Evolutionary conservation across 441 rosid genomes (phyloP).

Genomic region (Oxalis stricta): DNA sequence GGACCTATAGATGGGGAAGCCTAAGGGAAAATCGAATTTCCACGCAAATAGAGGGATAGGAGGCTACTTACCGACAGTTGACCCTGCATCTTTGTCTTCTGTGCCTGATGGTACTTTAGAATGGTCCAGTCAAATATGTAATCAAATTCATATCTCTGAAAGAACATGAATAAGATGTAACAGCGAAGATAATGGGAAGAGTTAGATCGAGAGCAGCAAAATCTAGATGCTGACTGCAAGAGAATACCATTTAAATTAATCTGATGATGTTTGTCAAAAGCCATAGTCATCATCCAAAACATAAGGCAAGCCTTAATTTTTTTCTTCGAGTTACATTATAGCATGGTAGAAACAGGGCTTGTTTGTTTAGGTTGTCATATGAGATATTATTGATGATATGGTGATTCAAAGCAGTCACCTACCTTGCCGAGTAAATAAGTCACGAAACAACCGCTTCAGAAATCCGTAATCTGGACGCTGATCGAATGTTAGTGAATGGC

Average conservation of each 20-base stretch:
- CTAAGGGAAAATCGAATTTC: neutral
- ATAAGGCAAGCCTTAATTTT: neutral
- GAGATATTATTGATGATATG: neutral
- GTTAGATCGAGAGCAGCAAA: constrained; percentile 1
- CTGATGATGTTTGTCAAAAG: neutral
- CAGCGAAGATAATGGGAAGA: neutral
- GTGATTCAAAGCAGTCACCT: neutral
- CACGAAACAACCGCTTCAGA: constrained; percentile 79
- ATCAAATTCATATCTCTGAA: constrained; percentile 65
- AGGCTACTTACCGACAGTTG: constrained; percentile 30
- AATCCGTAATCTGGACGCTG: constrained; percentile 90
- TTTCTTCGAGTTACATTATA: neutral
- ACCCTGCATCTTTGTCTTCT: constrained; percentile 44
- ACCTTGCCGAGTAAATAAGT: constrained; percentile 76
- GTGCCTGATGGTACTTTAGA: constrained; percentile 74
- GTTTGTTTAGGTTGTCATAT: neutral
- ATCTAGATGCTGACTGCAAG: neutral
- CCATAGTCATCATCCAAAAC: neutral
- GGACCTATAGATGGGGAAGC: too few relatives aligned
- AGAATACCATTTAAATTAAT: neutral
- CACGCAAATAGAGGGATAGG: constrained; percentile 37
- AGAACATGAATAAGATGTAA: constrained; percentile 3
- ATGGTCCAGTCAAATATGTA: constrained; percentile 85
- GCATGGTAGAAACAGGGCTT: neutral
- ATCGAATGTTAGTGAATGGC: constrained; percentile 81